phyloP scores from a whole-genome alignment of 345 rosid genomes.

The Carallia pectinifolia region DNA sequence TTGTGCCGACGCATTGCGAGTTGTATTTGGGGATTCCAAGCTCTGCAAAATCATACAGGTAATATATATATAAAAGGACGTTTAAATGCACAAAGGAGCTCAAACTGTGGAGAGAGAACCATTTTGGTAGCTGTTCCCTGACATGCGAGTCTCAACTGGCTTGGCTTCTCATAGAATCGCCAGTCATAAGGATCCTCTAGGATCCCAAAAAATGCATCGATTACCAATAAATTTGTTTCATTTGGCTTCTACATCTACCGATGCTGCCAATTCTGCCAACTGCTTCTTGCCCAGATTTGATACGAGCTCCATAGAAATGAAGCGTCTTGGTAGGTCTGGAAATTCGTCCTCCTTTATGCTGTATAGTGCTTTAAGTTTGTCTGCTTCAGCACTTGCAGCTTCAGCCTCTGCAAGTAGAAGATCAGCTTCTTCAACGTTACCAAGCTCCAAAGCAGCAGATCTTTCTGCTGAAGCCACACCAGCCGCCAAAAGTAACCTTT shows the following conservation, averaged over 20 bases:
- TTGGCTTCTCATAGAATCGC: not conserved
- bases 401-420: slow-evolving; percentile 72
- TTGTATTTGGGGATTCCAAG: too few relatives aligned
- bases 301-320: slow-evolving; percentile 78
- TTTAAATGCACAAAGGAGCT: too few relatives aligned
- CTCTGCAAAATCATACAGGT: too few relatives aligned
- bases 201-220: not conserved
- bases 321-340: slow-evolving; percentile 43
- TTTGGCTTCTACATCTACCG: slow-evolving; percentile 26
- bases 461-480: slow-evolving; percentile 74
- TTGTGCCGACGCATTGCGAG: too few relatives aligned
- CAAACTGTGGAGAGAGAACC: too few relatives aligned
- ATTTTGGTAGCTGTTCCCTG: not conserved
- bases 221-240: not conserved
- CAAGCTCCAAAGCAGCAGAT: slow-evolving; percentile 70
- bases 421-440: slow-evolving; percentile 71
- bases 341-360: slow-evolving; percentile 57
- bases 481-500: slow-evolving; percentile 56
- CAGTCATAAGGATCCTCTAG: not conserved
- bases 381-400: slow-evolving; percentile 71
- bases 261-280: slow-evolving; percentile 56
- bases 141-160: slow-evolving; percentile 8
- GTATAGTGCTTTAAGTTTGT: slow-evolving; percentile 49
- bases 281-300: slow-evolving; percentile 53
- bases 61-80: too few relatives aligned